A percentile compares a stretch with the other conserved stretches of the same genome.
These are phyloP conservation scores for Coemansia sp. DNA, from an alignment of 192 early-diverging fungal species.

Conservation along the genomic window DNA sequence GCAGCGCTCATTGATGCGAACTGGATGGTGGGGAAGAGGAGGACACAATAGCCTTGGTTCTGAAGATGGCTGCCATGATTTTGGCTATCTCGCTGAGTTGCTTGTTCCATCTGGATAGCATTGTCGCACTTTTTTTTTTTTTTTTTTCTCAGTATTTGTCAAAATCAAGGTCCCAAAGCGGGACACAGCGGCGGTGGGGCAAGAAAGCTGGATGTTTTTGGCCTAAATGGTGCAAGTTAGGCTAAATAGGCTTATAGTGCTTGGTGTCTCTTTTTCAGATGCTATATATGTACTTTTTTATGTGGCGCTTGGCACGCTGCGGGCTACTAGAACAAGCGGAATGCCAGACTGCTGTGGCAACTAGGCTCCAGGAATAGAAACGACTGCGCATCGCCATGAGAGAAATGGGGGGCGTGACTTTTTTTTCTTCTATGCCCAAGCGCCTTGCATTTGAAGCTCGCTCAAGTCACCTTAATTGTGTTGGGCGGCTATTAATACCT, in stretches of 20 bases:
- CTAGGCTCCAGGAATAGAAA: conserved; percentile 2
- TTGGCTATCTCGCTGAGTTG: neutral
- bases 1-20: neutral
- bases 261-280: neutral
- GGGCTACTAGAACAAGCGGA: neutral
- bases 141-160: neutral
- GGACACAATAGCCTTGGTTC: neutral
- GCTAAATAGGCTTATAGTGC: neutral
- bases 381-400: neutral
- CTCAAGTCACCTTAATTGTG: conserved; percentile 1
- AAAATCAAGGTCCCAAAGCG: neutral
- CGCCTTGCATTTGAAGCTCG: neutral
- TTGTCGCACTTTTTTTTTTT: neutral
- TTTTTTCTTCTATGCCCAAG: neutral
- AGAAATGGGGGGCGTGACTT: neutral
- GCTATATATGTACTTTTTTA: neutral
- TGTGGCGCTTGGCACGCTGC: neutral
- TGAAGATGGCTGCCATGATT: neutral
- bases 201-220: neutral
- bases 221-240: neutral
- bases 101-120: neutral
- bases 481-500: conserved; percentile 4
- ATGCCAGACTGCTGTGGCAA: neutral
- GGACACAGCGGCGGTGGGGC: neutral
- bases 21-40: neutral